These are phyloP conservation scores for Liquidambar formosana DNA, from an alignment of 164 flowering plant species.

Conservation along the genomic window DNA sequence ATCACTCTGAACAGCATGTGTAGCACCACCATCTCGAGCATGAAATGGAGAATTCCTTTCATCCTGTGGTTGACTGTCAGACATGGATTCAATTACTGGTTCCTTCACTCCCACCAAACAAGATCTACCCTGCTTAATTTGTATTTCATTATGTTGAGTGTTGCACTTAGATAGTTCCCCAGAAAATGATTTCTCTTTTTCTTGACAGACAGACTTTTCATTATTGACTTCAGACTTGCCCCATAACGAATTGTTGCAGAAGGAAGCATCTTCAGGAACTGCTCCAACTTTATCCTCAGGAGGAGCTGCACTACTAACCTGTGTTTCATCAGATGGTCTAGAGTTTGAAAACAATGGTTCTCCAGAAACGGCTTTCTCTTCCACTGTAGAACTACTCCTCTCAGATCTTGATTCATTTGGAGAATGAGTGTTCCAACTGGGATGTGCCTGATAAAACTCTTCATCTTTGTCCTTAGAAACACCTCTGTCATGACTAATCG, in stretches of 20 bases:
- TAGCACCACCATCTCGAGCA: conserved; percentile 11
- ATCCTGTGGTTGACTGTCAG: background rate
- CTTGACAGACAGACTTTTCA: background rate
- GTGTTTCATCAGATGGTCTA: background rate
- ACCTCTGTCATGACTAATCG: conserved; percentile 3
- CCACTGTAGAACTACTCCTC: conserved; percentile 6
- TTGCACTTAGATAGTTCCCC: background rate
- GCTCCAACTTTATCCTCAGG: conserved; percentile 2
- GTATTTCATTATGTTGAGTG: background rate
- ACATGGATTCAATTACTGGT: background rate
- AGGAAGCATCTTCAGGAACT: background rate
- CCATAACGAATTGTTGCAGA: background rate
- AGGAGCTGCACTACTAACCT: background rate
- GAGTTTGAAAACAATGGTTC: background rate
- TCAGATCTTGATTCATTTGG: conserved; percentile 7
- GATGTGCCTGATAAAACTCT: conserved; percentile 6
- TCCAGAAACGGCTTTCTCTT: conserved; percentile 3
- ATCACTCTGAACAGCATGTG: conserved; percentile 15
- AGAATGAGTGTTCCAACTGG: background rate
- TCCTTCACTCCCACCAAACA: background rate
- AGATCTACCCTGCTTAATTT: background rate
- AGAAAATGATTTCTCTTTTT: conserved; percentile 6
- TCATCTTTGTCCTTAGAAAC: conserved; percentile 9
- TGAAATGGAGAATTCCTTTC: background rate
- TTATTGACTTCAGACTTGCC: background rate